A percentile compares a stretch with the other conserved stretches of the same genome.
Evolutionary conservation across 164 flowering plant species (phyloP).

Genomic region (Kalanchoe fedtschenkoi): DNA sequence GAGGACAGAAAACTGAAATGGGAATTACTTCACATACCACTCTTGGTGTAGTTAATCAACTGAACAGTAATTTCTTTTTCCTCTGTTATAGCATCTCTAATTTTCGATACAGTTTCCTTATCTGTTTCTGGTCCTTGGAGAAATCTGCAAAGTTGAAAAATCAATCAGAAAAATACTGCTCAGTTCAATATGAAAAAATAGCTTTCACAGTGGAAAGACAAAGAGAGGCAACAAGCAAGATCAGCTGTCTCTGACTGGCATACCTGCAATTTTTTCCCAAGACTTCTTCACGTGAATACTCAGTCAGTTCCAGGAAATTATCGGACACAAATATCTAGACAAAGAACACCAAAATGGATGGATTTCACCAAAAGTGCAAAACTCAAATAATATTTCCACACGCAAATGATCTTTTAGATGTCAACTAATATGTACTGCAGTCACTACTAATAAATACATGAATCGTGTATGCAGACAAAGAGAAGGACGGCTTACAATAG

Average conservation of each 20-base stretch:
- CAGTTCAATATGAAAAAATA: neutral
- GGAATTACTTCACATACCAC: constrained; percentile 37
- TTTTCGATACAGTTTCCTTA: constrained; percentile 63
- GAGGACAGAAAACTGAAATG: neutral
- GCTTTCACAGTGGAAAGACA: neutral
- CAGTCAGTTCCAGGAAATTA: constrained; percentile 94
- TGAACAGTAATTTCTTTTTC: constrained; percentile 92
- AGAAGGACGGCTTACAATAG: constrained; percentile 61
- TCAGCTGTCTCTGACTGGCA: constrained; percentile 7
- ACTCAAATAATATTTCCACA: neutral
- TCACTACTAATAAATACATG: too few relatives aligned
- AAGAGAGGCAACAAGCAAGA: neutral
- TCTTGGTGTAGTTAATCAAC: constrained; percentile 89
- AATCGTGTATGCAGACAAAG: neutral
- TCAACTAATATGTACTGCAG: neutral
- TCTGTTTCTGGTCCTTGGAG: constrained; percentile 99
- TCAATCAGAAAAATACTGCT: neutral
- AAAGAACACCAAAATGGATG: constrained; percentile 4
- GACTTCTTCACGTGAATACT: constrained; percentile 87
- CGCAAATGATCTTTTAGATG: neutral
- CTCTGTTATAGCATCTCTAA: constrained; percentile 86
- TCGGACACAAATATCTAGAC: constrained; percentile 96
- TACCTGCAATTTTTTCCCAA: constrained; percentile 93
- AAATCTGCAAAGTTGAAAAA: constrained; percentile 39
- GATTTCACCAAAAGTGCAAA: neutral